phyloP scores from a whole-genome alignment of 2,329 filamentous ascomycete genomes.

The Phymatotrichopsis omnivora region DNA sequence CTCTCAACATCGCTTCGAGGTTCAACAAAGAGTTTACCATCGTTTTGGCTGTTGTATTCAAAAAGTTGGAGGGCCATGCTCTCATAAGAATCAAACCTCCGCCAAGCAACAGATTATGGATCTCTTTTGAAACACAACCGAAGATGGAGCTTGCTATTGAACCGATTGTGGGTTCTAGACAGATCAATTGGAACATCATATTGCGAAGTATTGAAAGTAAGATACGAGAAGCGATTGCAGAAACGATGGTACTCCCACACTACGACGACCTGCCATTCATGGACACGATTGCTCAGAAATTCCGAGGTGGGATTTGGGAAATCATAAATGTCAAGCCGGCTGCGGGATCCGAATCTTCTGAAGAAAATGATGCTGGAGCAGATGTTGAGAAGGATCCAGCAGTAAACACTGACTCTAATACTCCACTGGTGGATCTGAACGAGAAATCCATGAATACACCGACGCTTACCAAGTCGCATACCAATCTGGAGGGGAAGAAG shows the following conservation, averaged over 20 bases:
- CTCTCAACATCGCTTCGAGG: constrained; percentile 76
- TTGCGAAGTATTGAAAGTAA: constrained; percentile 87
- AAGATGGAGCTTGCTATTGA: constrained; percentile 92
- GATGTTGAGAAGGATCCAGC: constrained; percentile 24
- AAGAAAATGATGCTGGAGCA: constrained; percentile 30
- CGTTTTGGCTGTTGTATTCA: constrained; percentile 73
- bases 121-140: constrained; percentile 87
- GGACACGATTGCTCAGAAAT: constrained; percentile 63
- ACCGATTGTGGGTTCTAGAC: constrained; percentile 85
- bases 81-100: constrained; percentile 85
- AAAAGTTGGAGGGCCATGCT: constrained; percentile 73
- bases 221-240: constrained; percentile 86
- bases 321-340: constrained; percentile 16
- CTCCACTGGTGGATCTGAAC: constrained; percentile 20
- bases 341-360: constrained; percentile 30
- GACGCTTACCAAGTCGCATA: constrained; percentile 27
- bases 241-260: constrained; percentile 83
- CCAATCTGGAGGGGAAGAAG: constrained; percentile 35
- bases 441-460: constrained; percentile 36
- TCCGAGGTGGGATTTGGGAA: constrained; percentile 74
- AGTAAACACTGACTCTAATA: constrained; percentile 17
- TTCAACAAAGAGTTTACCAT: constrained; percentile 91
- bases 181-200: constrained; percentile 90
- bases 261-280: constrained; percentile 96
- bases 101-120: constrained; percentile 92